Base-by-base conservation (phyloP, 2,329 filamentous ascomycete species). In the Diaporthe ampelina region DNA sequence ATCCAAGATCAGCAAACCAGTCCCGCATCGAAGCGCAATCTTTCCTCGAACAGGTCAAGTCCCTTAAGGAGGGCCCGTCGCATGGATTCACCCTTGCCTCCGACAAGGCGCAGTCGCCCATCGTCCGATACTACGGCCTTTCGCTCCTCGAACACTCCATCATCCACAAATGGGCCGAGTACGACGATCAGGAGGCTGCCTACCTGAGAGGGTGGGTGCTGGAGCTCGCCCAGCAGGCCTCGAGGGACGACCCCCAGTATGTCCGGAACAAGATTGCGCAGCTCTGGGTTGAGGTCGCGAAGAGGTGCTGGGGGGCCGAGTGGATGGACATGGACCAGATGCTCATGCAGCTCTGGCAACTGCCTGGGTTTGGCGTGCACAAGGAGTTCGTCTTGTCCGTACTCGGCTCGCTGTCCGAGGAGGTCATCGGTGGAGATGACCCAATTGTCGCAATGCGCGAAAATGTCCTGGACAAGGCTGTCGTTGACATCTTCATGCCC, bases 321-420 rank as follows among this genome's bases (percentile, higher is more conserved):
- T 99, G 97, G 97, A 92, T 94, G 86, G 92, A 97, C 81, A 98
- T 99, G 96, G 97, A 99, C 82, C 86, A 91, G 76, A 88, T 94
- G 80, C 88, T 99, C 72, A 90, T 95, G 58, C 90, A 91, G 79
- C 88, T 98, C 26, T 99, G 97, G 97, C 92, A 95, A 82, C 83
- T 88, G 21, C 87, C 88, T 24, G 89, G 91, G 77, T 89, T 89
- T 35, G 84, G 88, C 43, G 89, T 89, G 10, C 90, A 92, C 82
- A 97, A 97, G 83, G 94, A 97, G 81, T 90, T 98, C 72, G 95
- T 98, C 43, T 88, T 99, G 45, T 93, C 93, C 75, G 91, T 98
- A 58, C 88, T 99, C 68, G 97, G 98, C 85, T 95, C 93, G 24
- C 88, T 99, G 45, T 97, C 96, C 3, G 97, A 98, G 78, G 97